phyloP scores from a whole-genome alignment of 192 early-diverging fungal species.

The Diversispora eburnea region DNA sequence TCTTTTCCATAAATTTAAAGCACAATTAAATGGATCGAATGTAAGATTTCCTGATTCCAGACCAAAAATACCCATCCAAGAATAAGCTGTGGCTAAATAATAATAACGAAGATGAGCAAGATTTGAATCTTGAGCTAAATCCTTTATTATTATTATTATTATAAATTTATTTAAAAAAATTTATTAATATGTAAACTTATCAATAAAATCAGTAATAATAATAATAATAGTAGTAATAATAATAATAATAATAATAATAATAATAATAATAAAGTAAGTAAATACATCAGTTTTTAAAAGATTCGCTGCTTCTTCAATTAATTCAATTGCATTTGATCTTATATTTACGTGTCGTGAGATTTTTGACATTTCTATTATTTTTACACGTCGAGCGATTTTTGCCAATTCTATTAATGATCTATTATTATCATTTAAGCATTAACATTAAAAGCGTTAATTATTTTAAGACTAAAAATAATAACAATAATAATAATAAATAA shows the following conservation, averaged over 20 bases:
- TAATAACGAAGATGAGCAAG: slow-evolving; percentile 46
- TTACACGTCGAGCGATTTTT: no score
- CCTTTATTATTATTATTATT: not conserved
- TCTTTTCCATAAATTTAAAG: slow-evolving; percentile 58
- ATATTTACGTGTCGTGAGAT: no score
- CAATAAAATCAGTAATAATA: no score
- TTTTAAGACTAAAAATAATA: not conserved
- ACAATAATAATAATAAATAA: not conserved
- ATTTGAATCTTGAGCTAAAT: slow-evolving; percentile 37
- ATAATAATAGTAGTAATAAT: no score
- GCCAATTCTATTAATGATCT: slow-evolving; percentile 16
- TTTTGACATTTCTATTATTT: not conserved
- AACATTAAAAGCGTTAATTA: no score
- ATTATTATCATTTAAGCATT: no score
- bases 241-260: no score
- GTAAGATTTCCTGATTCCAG: slow-evolving; percentile 36
- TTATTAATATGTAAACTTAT: no score
- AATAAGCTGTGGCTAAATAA: slow-evolving; percentile 58
- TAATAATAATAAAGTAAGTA: not conserved
- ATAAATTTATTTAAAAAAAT: not conserved
- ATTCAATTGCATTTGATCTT: not conserved
- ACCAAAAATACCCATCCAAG: slow-evolving; percentile 52
- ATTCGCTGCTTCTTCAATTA: slow-evolving; percentile 37
- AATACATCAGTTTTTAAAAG: slow-evolving; percentile 33
- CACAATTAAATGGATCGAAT: slow-evolving; percentile 45